Percentiles rank a stretch among this genome's conserved stretches.
These are phyloP conservation scores for Paraphoma chrysanthemicola DNA, from an alignment of 2,329 filamentous ascomycete species.

Conservation along the genomic window DNA sequence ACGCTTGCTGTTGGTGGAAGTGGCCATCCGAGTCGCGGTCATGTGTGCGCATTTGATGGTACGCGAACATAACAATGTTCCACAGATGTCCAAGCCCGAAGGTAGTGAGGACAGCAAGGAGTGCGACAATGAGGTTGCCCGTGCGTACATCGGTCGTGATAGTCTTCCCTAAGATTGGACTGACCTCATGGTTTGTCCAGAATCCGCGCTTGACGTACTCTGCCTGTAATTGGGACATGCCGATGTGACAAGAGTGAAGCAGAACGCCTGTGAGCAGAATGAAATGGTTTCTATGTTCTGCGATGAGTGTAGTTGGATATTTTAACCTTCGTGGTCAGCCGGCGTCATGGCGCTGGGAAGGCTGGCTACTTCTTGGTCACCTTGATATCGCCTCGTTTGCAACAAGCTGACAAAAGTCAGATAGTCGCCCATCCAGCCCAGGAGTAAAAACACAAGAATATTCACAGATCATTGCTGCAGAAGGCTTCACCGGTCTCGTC, in stretches of 20 bases:
- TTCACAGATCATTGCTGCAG: no score
- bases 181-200: conserved; percentile 4
- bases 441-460: no score
- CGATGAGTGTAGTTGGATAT: background rate
- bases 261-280: background rate
- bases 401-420: no score
- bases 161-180: conserved; percentile 18
- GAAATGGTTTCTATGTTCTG: background rate
- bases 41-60: conserved; percentile 21
- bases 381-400: no score
- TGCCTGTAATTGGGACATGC: background rate
- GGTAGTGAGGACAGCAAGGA: conserved; percentile 22
- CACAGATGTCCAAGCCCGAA: conserved; percentile 21
- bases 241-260: background rate
- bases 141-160: conserved; percentile 27
- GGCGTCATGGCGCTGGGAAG: no score
- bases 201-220: background rate
- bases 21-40: conserved; percentile 14
- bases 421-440: no score
- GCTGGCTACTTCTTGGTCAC: no score
- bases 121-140: conserved; percentile 24
- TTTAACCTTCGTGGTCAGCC: no score
- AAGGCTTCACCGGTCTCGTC: no score
- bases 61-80: conserved; percentile 25
- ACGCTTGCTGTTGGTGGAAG: conserved; percentile 26